Evolutionary conservation across 106 monocot species (phyloP).

Genomic region (Posidonia australis): DNA sequence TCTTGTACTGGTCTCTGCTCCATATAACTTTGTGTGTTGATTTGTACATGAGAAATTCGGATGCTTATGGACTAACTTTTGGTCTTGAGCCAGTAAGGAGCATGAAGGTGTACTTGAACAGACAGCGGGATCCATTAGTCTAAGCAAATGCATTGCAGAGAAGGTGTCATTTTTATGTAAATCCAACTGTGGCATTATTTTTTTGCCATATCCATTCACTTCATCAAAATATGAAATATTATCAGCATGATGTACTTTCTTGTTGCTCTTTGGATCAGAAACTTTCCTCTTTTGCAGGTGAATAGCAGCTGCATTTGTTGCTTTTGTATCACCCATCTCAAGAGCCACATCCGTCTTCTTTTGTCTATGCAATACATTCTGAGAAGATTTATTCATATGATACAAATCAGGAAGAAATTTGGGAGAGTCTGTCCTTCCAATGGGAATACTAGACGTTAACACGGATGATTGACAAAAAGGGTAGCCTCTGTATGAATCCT

Average conservation of each 20-base stretch:
- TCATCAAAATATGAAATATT: neutral
- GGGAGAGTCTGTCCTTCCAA: neutral
- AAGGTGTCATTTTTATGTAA: slow-evolving; percentile 30
- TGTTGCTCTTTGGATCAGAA: neutral
- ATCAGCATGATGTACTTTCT: neutral
- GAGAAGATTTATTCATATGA: slow-evolving; percentile 4
- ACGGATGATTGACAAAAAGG: neutral
- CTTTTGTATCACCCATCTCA: neutral
- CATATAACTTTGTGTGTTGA: slow-evolving; percentile 3
- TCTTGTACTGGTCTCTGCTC: neutral
- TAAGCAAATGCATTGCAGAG: slow-evolving; percentile 78
- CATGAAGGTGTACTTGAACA: slow-evolving; percentile 14
- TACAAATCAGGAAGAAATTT: neutral
- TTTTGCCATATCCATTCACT: slow-evolving; percentile 8
- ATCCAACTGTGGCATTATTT: slow-evolving; percentile 9
- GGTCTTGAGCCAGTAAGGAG: slow-evolving; percentile 4
- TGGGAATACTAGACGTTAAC: neutral
- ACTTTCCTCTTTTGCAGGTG: neutral
- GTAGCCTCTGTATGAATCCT: slow-evolving; percentile 9
- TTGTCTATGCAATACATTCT: neutral
- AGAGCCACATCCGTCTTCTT: neutral
- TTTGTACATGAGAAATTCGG: slow-evolving; percentile 7
- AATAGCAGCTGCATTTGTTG: neutral
- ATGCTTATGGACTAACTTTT: slow-evolving; percentile 5
- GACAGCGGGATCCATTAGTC: slow-evolving; percentile 52